phyloP scores from a whole-genome alignment of 1,284 basidiomycete species.

The Sporisorium scitamineum region DNA sequence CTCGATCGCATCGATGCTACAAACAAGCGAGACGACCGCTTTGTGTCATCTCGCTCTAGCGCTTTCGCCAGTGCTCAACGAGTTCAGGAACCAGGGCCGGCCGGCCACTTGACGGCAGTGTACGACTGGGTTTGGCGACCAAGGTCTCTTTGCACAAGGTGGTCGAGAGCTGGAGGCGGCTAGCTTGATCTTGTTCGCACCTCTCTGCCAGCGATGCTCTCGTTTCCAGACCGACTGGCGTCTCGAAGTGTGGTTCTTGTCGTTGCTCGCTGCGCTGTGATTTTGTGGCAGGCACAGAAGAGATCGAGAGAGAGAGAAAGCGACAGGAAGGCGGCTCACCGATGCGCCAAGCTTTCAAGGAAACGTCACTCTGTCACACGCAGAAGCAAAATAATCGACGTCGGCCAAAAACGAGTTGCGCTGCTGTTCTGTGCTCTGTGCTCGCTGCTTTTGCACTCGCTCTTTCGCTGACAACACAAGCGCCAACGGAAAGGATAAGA shows the following conservation, averaged over 20 bases:
- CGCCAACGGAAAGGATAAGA: too few relatives aligned
- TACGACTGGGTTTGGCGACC: neutral
- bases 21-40: neutral
- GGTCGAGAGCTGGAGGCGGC: neutral
- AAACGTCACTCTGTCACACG: neutral
- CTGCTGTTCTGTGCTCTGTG: neutral
- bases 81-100: neutral
- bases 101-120: constrained; percentile 1
- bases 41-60: neutral
- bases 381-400: neutral
- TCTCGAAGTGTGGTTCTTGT: too few relatives aligned
- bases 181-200: neutral
- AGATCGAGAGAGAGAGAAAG: neutral
- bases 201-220: neutral
- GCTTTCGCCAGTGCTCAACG: neutral
- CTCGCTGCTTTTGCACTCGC: neutral
- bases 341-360: constrained; percentile 1
- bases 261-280: neutral
- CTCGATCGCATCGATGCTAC: neutral
- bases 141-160: neutral
- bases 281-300: neutral
- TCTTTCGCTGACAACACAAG: neutral
- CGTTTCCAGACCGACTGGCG: neutral
- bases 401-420: neutral
- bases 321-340: neutral